Evolutionary conservation across 2,329 filamentous ascomycete genomes (phyloP).

Genomic region (Aureobasidium sp.): DNA sequence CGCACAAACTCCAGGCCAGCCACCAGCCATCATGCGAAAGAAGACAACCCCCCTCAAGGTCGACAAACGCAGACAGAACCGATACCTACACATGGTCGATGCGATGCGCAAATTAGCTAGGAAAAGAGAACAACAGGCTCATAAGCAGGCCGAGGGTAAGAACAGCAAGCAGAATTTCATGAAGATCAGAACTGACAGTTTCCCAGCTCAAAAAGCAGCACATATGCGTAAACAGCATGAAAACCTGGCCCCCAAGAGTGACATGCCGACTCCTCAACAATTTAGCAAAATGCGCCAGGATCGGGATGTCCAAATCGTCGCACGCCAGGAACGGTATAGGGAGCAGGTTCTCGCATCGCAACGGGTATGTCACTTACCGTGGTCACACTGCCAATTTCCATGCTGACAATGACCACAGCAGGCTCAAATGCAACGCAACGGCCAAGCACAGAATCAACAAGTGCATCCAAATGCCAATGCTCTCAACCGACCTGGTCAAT

Average conservation of each 20-base stretch:
- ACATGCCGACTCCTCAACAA: constrained; percentile 72
- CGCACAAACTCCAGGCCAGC: constrained; percentile 42
- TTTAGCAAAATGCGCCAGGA: constrained; percentile 88
- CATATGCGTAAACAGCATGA: constrained; percentile 75
- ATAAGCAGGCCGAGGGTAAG: constrained; percentile 77
- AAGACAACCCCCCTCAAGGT: constrained; percentile 76
- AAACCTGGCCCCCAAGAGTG: constrained; percentile 50
- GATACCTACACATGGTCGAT: constrained; percentile 82
- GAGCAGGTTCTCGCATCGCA: constrained; percentile 53
- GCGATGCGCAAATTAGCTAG: constrained; percentile 93
- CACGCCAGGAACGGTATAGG: constrained; percentile 53
- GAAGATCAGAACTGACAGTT: constrained; percentile 4
- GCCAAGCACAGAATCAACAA: constrained; percentile 12
- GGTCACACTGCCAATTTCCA: background rate
- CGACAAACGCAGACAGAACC: constrained; percentile 76
- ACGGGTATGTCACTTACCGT: constrained; percentile 16
- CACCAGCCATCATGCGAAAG: constrained; percentile 54
- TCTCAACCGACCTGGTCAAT: background rate
- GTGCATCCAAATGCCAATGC: background rate
- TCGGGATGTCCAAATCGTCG: constrained; percentile 62
- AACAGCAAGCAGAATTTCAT: constrained; percentile 23
- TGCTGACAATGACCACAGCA: constrained; percentile 21
- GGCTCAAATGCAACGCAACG: constrained; percentile 21
- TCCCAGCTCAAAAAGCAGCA: constrained; percentile 50
- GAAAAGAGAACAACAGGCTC: constrained; percentile 76